Conservation (phyloP, 2,329 filamentous ascomycete species). For the Hymenoscyphus linearis region DNA sequence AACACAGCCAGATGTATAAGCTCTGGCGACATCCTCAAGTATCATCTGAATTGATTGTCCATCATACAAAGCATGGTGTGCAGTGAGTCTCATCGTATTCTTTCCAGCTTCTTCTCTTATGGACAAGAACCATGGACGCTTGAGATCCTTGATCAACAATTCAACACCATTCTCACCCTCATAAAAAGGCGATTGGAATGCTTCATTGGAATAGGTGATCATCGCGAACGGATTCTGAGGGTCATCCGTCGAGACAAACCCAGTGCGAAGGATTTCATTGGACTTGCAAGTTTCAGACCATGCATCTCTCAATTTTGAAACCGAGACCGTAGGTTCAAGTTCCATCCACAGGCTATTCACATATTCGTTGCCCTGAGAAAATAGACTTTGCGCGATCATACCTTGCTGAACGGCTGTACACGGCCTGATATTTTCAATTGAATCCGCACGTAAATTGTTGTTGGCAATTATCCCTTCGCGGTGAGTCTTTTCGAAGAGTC, state of each 20-base stretch:
- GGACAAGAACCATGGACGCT: slow-evolving; percentile 27
- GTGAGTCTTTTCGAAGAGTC: slow-evolving; percentile 43
- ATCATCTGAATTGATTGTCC: slow-evolving; percentile 66
- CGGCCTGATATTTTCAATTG: slow-evolving; percentile 59
- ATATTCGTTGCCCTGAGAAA: slow-evolving; percentile 63
- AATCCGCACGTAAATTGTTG: slow-evolving; percentile 12
- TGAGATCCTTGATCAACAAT: slow-evolving; percentile 10
- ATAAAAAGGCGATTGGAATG: slow-evolving; percentile 37
- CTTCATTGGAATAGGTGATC: slow-evolving; percentile 51
- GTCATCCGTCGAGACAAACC: slow-evolving; percentile 61
- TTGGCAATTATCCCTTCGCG: slow-evolving; percentile 27
- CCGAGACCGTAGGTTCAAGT: slow-evolving; percentile 38
- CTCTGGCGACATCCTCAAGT: slow-evolving; percentile 50
- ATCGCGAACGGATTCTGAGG: slow-evolving; percentile 64
- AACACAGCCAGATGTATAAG: slow-evolving; percentile 33
- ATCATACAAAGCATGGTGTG: slow-evolving; percentile 81
- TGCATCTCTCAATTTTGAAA: slow-evolving; percentile 44
- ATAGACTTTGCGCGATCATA: slow-evolving; percentile 70
- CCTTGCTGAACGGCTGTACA: slow-evolving; percentile 77
- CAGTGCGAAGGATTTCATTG: slow-evolving; percentile 72
- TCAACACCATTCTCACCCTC: slow-evolving; percentile 16
- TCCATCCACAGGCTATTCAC: slow-evolving; percentile 64
- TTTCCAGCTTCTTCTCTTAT: slow-evolving; percentile 8
- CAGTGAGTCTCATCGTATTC: slow-evolving; percentile 23
- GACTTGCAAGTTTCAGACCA: slow-evolving; percentile 51